A percentile compares a stretch with the other conserved stretches of the same genome.
Evolutionary conservation across 164 flowering plant genomes (phyloP).

Genomic region (Vitis rupestris): DNA sequence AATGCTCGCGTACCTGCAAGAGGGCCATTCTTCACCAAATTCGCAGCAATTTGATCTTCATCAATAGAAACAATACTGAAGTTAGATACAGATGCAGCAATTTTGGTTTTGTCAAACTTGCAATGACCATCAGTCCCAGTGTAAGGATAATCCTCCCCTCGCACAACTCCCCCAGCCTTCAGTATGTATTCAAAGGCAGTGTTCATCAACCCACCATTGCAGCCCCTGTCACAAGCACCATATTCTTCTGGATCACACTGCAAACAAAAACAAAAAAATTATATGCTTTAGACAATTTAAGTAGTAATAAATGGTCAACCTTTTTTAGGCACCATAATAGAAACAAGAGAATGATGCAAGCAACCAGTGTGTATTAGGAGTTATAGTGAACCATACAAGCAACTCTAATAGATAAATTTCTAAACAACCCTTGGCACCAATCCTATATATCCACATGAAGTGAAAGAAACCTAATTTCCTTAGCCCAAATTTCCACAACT

Average conservation of each 20-base stretch:
- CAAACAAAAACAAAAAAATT: not conserved
- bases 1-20: slow-evolving; percentile 32
- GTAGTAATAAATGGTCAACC: too few relatives aligned
- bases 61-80: slow-evolving; percentile 44
- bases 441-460: too few relatives aligned
- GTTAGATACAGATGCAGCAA: slow-evolving; percentile 45
- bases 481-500: too few relatives aligned
- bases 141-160: slow-evolving; percentile 56
- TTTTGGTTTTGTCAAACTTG: slow-evolving; percentile 44
- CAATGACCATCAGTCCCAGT: slow-evolving; percentile 44
- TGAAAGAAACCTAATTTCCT: too few relatives aligned
- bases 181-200: slow-evolving; percentile 54
- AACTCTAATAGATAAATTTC: too few relatives aligned
- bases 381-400: too few relatives aligned
- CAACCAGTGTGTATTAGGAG: too few relatives aligned
- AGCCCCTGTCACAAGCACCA: slow-evolving; percentile 50
- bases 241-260: slow-evolving; percentile 59
- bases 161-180: slow-evolving; percentile 49
- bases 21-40: slow-evolving; percentile 47
- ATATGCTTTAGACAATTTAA: too few relatives aligned
- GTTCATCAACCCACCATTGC: slow-evolving; percentile 58
- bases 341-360: too few relatives aligned
- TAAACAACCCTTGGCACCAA: too few relatives aligned
- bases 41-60: slow-evolving; percentile 54
- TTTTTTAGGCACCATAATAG: too few relatives aligned